These are phyloP conservation scores for Seiridium unicorne DNA, from an alignment of 2,329 filamentous ascomycete genomes.

Conservation along the genomic window DNA sequence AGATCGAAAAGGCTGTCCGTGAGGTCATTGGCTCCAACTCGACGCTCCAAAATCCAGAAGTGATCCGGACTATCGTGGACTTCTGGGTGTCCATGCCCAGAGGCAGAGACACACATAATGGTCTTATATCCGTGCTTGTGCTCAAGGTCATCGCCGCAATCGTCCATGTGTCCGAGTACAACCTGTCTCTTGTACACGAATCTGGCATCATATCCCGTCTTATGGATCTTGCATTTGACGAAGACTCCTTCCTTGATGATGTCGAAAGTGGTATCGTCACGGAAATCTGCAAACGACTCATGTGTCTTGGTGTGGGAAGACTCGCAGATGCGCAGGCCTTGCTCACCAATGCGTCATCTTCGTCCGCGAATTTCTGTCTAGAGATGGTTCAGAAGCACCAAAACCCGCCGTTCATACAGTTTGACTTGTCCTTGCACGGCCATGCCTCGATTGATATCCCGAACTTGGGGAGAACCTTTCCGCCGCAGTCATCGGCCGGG, in stretches of 20 bases:
- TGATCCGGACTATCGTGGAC: conserved; percentile 60
- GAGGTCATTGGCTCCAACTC: conserved; percentile 50
- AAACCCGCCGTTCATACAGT: conserved; percentile 84
- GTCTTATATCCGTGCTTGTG: conserved; percentile 59
- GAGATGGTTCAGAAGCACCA: conserved; percentile 72
- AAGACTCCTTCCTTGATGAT: conserved; percentile 47
- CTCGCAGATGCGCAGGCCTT: conserved; percentile 84
- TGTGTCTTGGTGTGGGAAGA: conserved; percentile 72
- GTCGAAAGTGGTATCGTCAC: conserved; percentile 60
- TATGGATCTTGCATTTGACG: conserved; percentile 58
- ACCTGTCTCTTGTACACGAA: conserved; percentile 68
- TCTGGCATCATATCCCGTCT: conserved; percentile 69
- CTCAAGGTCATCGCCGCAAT: conserved; percentile 62
- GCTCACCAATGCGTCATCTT: conserved; percentile 48
- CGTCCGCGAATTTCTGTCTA: conserved; percentile 67
- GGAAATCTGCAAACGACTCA: conserved; percentile 66
- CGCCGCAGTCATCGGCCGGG: conserved; percentile 73
- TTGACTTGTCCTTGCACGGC: conserved; percentile 85
- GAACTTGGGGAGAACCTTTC: conserved; percentile 81
- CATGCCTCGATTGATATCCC: conserved; percentile 88
- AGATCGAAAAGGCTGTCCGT: conserved; percentile 37
- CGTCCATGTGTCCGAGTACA: conserved; percentile 62
- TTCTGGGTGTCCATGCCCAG: conserved; percentile 64
- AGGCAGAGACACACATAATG: conserved; percentile 37
- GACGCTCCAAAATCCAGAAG: conserved; percentile 58